Base-by-base conservation (phyloP, 768 basidiomycete genomes). In the Boletus barrowsii region DNA sequence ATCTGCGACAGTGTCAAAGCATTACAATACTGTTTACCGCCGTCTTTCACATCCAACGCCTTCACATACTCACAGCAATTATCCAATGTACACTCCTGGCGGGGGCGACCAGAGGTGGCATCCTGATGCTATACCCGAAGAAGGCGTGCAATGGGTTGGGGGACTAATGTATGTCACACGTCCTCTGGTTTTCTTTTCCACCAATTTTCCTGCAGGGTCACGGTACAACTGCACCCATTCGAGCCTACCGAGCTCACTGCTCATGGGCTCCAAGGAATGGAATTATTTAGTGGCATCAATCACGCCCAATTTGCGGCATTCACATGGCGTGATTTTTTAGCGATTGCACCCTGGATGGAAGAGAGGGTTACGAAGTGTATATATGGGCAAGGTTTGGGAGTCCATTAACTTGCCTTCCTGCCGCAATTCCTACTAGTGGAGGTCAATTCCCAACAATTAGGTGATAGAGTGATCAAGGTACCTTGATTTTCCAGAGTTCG, bases 301-400 rank as follows among this genome's bases (percentile, higher is more conserved):
- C 73, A 82, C 40, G 74, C 73, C 17, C 86, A 84, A 46, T 91
- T 84, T 65, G 82, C 81, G 8, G 89, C 88, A 11, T 83, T 92
- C 55, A 79, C 77, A 0, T 86, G 83, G 83, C 72, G 73, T 18
- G 90, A 92, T 66, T 70, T 93, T 37, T 76, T 77, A 65, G 77
- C 82, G 32, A 81, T 91, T 53, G 87, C 90, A 37, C 90, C 88
- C 4, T 92, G 90, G 90, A 79, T 92, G 74, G 79, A 84, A 53
- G 80, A 83, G 49, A 75, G 74, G 51, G 77, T 89, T 53, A 79
- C 83, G 30, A 83, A 76, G 63, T 79, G 75, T 62, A 84, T 91
- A 56, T 76, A 83, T 53, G 90, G 90, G 1, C 77, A 80, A 47
- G 87, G 89, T n/a, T 73, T 92, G 39, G 88, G 89, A 33, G 77